A percentile compares a stretch with the other conserved stretches of the same genome.
phyloP scores from a whole-genome alignment of 139 green algal genomes.

The Parachlorella kessleri region DNA sequence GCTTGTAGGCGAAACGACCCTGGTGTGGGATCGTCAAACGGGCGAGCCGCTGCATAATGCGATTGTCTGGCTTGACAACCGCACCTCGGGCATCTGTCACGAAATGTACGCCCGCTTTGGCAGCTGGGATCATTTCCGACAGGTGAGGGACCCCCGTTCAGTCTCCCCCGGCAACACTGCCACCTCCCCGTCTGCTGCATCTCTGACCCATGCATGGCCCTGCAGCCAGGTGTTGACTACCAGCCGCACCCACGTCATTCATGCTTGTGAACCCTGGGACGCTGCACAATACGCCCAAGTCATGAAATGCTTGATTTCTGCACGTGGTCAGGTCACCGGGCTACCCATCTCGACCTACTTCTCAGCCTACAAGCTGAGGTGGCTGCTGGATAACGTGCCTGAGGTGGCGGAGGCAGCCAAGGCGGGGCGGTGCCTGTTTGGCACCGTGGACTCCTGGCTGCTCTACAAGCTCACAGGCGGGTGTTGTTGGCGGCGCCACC shows the following conservation, averaged over 20 bases:
- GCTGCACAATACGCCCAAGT: no score
- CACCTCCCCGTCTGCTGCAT: background rate
- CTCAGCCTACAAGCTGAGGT: constrained; percentile 91
- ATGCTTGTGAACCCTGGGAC: no score
- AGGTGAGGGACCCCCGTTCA: background rate
- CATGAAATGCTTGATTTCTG: no score
- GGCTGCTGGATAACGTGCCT: constrained; percentile 89
- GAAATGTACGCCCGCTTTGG: constrained; percentile 36
- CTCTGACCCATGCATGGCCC: no score
- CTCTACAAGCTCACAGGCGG: constrained; percentile 93
- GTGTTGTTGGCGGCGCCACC: no score
- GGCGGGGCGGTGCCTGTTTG: constrained; percentile 61
- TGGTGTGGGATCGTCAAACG: constrained; percentile 85
- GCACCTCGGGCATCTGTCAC: constrained; percentile 70
- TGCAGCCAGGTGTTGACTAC: no score
- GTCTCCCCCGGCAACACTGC: background rate
- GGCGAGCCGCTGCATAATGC: constrained; percentile 90
- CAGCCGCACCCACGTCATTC: no score
- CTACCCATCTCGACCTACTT: constrained; percentile 98
- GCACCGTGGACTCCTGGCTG: constrained; percentile 97
- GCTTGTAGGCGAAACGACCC: constrained; percentile 73
- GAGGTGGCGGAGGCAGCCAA: constrained; percentile 60
- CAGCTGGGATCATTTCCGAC: constrained; percentile 32
- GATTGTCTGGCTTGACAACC: constrained; percentile 95
- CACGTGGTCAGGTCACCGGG: constrained; percentile 75